Percentiles rank a stretch among this genome's conserved stretches.
phyloP scores from a whole-genome alignment of 73 alveolate genomes.

The Diophrys sp. region DNA sequence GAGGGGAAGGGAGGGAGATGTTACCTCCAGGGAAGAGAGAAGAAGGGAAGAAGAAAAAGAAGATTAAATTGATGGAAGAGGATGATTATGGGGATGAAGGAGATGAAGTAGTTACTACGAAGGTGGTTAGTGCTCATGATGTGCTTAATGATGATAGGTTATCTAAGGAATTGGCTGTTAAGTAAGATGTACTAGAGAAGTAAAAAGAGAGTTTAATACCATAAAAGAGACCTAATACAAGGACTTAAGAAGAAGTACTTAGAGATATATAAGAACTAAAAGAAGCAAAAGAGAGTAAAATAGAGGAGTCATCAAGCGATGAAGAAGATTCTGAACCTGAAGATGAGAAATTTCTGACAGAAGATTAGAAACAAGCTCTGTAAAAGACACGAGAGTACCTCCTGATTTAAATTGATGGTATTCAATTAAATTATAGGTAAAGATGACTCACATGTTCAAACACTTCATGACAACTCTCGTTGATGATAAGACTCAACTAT shows the following conservation, averaged over 20 bases:
- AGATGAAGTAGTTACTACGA: conserved; percentile 6
- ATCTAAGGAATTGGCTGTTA: conserved; percentile 27
- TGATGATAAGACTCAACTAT: no score
- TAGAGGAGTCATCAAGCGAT: conserved; percentile 6
- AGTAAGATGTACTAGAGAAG: neutral
- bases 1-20: neutral
- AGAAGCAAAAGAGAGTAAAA: conserved; percentile 1
- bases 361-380: conserved; percentile 9
- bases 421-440: no score
- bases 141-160: conserved; percentile 58
- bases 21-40: conserved; percentile 8
- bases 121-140: conserved; percentile 41
- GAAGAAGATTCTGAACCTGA: neutral
- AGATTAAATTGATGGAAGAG: conserved; percentile 56
- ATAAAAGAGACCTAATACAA: conserved; percentile 10
- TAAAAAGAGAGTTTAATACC: conserved; percentile 4
- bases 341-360: neutral
- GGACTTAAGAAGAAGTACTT: conserved; percentile 16
- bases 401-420: no score
- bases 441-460: no score
- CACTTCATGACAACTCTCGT: no score
- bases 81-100: conserved; percentile 63
- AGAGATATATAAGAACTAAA: conserved; percentile 33
- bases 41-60: conserved; percentile 39
- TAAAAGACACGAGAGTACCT: conserved; percentile 43